Base-by-base conservation (phyloP, 2,329 filamentous ascomycete genomes). In the Ploettnerulaceae sp. region DNA sequence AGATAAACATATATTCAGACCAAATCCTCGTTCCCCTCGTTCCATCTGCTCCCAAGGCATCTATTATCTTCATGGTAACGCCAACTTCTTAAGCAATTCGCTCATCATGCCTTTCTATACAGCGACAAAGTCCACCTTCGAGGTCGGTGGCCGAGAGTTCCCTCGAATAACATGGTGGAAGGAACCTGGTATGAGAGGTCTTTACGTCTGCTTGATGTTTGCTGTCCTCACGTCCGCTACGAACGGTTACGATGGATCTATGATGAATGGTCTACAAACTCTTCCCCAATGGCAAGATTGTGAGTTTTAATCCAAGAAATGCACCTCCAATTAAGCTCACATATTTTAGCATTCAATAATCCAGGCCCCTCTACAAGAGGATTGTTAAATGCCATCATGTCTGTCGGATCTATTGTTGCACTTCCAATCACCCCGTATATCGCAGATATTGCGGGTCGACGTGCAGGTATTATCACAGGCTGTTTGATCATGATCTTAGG, bases 121-220 rank as follows among this genome's bases (percentile, higher is more conserved):
- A 28, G 35, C 53, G 15, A 50, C 54, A 3, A 61, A 63, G 38
- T 7, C 42, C 11, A 60, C 59, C 18, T 63, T 63, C 36, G 56
- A 62, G 53, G 47, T 63, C 8, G 60, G 52, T 17, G 60, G 60
- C 7, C 48, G 51, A 32, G 56, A 61, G 51, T 63, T 63, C 45
- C 56, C 59, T 25, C 56, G 60, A 14, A 51, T 79, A 43, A 61
- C 70, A 54, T 79, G 75, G 76, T 72, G 58, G 38, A 72, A 69
- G 54, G 73, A 79, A 21, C 71, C 75, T n/a, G 75, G 74, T 34
- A 67, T 80, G 57, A 67, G 76, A 58, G 72, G 73, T 64, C 67
- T 79, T 7, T 79, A 78, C 66, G 64, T 77, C 54, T 73, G 72
- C 38, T 53, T 64, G 41, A 57, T 63, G 45, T 59, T 64, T 41